Evolutionary conservation across 2,329 filamentous ascomycete species (phyloP).

Genomic region (Aspergillus versicolor): DNA sequence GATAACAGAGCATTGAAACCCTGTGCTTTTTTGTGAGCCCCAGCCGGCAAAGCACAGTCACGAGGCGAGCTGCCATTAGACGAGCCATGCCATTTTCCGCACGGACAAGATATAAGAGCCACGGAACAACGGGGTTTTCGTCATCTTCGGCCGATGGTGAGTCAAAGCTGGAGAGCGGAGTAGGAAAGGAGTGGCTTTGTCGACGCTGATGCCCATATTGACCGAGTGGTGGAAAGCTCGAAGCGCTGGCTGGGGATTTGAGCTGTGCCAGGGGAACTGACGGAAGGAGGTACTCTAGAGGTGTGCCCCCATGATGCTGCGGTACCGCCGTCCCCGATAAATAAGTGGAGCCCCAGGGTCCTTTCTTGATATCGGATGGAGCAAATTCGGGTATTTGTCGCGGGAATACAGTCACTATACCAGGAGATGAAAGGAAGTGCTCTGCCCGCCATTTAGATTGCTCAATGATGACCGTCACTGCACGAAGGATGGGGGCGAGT

Average conservation of each 20-base stretch:
- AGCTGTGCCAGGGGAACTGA: slow-evolving; percentile 37
- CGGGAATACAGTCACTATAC: slow-evolving; percentile 69
- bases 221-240: slow-evolving; percentile 57
- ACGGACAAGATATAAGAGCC: slow-evolving; percentile 67
- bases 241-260: slow-evolving; percentile 29
- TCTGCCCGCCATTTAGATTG: slow-evolving; percentile 77
- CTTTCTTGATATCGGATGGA: slow-evolving; percentile 48
- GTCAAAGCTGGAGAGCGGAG: slow-evolving; percentile 34
- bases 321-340: slow-evolving; percentile 52
- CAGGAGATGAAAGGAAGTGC: slow-evolving; percentile 67
- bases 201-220: slow-evolving; percentile 38
- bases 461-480: slow-evolving; percentile 72
- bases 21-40: slow-evolving; percentile 65
- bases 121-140: slow-evolving; percentile 71
- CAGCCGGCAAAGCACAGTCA: slow-evolving; percentile 68
- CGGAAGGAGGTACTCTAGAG: slow-evolving; percentile 67
- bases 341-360: slow-evolving; percentile 55
- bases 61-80: slow-evolving; percentile 67
- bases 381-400: slow-evolving; percentile 53
- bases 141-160: slow-evolving; percentile 54
- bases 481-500: slow-evolving; percentile 71
- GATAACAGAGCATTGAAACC: slow-evolving; percentile 62
- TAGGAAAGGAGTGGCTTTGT: slow-evolving; percentile 36
- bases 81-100: slow-evolving; percentile 58
- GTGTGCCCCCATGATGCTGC: slow-evolving; percentile 50